Evolutionary conservation across 106 monocot genomes (phyloP).

Genomic region (Dendrobium nobile): DNA sequence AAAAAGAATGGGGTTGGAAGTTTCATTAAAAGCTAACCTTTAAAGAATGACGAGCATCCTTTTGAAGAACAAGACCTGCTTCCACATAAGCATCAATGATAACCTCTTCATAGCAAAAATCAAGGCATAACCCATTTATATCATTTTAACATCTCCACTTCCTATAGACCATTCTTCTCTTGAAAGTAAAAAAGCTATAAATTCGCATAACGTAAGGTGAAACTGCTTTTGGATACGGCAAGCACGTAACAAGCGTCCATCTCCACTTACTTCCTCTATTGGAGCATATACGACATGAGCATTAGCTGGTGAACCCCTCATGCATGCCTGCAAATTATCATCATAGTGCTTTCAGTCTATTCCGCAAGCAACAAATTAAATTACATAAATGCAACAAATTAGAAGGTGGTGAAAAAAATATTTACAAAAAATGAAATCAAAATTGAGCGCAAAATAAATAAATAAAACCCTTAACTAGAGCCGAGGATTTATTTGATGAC

Average conservation of each 20-base stretch:
- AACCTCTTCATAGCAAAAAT: constrained; percentile 45
- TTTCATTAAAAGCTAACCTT: constrained; percentile 37
- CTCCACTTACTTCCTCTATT: constrained; percentile 81
- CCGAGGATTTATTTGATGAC: neutral
- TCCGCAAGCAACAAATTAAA: neutral
- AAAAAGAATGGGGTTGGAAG: neutral
- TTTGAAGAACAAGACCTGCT: constrained; percentile 83
- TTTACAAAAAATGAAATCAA: neutral
- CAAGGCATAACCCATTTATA: constrained; percentile 22
- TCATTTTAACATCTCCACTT: constrained; percentile 1
- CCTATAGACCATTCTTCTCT: neutral
- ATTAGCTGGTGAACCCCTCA: constrained; percentile 86
- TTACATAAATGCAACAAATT: neutral
- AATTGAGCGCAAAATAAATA: neutral
- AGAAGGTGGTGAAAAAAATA: neutral
- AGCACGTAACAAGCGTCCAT: constrained; percentile 71
- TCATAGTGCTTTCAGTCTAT: neutral
- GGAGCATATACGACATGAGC: constrained; percentile 85
- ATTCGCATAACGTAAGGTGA: neutral
- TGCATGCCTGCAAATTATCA: constrained; percentile 54
- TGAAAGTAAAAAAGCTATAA: constrained; percentile 7
- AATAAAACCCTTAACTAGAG: neutral
- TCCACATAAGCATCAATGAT: constrained; percentile 79
- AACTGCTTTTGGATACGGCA: constrained; percentile 72
- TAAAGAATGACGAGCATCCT: constrained; percentile 61